Evolutionary conservation across 2,329 filamentous ascomycete species (phyloP).

Genomic region (Balansia obtecta): DNA sequence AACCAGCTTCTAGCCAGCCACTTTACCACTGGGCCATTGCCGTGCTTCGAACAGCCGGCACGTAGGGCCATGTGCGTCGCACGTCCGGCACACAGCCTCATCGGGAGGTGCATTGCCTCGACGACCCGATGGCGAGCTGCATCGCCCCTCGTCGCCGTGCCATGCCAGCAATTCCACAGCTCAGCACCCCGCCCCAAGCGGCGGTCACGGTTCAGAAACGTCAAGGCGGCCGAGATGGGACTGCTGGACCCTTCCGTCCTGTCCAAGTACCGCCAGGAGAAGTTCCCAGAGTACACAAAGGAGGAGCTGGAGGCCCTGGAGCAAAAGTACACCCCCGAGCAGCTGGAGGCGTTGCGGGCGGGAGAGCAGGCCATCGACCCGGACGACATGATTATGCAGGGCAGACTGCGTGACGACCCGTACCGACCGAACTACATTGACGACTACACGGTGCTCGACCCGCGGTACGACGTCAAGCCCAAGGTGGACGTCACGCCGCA

Average conservation of each 20-base stretch:
- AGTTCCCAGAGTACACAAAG: constrained; percentile 52
- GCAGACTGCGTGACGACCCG: constrained; percentile 56
- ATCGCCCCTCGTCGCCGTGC: constrained; percentile 12
- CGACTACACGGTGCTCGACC: constrained; percentile 66
- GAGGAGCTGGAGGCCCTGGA: constrained; percentile 51
- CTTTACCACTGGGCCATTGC: neutral
- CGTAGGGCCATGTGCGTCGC: constrained; percentile 39
- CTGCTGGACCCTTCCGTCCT: constrained; percentile 32
- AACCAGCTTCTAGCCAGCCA: neutral
- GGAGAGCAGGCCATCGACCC: constrained; percentile 67
- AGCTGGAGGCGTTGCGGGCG: constrained; percentile 69
- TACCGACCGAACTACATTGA: constrained; percentile 68
- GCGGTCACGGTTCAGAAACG: constrained; percentile 39
- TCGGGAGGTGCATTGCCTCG: constrained; percentile 35
- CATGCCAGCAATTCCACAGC: constrained; percentile 38
- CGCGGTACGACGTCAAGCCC: constrained; percentile 61
- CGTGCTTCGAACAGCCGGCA: neutral
- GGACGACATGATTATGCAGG: constrained; percentile 62
- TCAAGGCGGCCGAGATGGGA: constrained; percentile 39
- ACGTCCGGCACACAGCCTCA: constrained; percentile 40
- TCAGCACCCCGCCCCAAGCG: constrained; percentile 33
- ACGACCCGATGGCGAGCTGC: constrained; percentile 15
- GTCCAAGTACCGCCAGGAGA: constrained; percentile 30
- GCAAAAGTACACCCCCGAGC: constrained; percentile 64
- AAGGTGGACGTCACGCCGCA: constrained; percentile 35